Conservation (phyloP, 2,329 filamentous ascomycete species). For the Verticillium isaacii region DNA sequence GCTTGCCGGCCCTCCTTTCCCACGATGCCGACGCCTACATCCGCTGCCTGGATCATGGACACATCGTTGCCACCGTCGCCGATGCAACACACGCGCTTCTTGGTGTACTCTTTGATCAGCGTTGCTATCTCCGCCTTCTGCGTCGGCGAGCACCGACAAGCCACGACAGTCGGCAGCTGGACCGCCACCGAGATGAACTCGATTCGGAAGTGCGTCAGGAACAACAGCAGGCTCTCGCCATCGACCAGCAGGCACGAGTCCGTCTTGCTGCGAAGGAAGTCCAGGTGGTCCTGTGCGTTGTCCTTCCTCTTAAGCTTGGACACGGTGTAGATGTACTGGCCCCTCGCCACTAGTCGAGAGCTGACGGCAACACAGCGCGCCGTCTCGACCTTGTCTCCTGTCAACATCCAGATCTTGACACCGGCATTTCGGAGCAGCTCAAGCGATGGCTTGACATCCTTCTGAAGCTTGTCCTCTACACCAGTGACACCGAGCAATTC, state of each 20-base stretch:
- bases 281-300: slow-evolving; percentile 79
- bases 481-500: slow-evolving; percentile 96
- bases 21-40: slow-evolving; percentile 96
- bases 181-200: slow-evolving; percentile 90
- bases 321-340: slow-evolving; percentile 94
- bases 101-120: slow-evolving; percentile 85
- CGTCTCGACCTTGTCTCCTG: slow-evolving; percentile 97
- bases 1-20: slow-evolving; percentile 97
- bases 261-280: slow-evolving; percentile 82
- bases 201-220: slow-evolving; percentile 75
- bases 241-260: slow-evolving; percentile 89
- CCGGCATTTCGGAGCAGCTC: slow-evolving; percentile 94
- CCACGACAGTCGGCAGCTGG: slow-evolving; percentile 83
- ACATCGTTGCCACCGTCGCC: slow-evolving; percentile 98
- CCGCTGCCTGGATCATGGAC: slow-evolving; percentile 97
- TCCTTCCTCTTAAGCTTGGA: slow-evolving; percentile 80
- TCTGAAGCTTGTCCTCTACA: slow-evolving; percentile 94
- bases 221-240: slow-evolving; percentile 80
- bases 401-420: slow-evolving; percentile 99
- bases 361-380: slow-evolving; percentile 93
- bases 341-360: slow-evolving; percentile 86
- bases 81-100: slow-evolving; percentile 95
- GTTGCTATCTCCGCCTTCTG: slow-evolving; percentile 94
- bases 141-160: slow-evolving; percentile 92
- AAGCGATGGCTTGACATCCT: slow-evolving; percentile 90